Evolutionary conservation across 208 protist genomes (phyloP), one percentile per base, ranked within the genome.

Genomic region (Endotrypanum monterogeii): DNA sequence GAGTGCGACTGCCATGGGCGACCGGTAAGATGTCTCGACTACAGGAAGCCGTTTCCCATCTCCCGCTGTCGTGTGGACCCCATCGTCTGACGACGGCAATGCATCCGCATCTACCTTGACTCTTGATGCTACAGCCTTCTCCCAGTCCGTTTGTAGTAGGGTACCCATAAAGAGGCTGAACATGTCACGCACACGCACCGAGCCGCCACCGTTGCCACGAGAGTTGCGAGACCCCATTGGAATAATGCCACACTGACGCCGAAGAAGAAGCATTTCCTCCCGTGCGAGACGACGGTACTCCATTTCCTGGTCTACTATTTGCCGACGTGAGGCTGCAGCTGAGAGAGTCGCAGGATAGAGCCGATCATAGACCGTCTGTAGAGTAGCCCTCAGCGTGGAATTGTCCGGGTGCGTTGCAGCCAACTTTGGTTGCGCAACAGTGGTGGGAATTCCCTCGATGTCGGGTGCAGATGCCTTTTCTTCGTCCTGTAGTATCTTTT

Each of bases 111-210:
- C 4, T 50, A 37, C 35, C 23, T 16, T 9, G 2, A 37, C 20
- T 25, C 1, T 46, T 1, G 35, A 32, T 2, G 12, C 32, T 6
- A 25, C 12, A 37, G 58, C 57, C 52, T n/a, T 46, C 57, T n/a
- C 55, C 66, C 78, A 83, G 54, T 80, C 79, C 23, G 32, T 51
- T 32, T 85, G 67, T 23, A 95, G 62, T 20, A 93, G 62, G 62
- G 86, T 91, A 28, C 81, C 74, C 20, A 95, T 74, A 69, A 95
- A 95, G 2, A 73, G 68, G 14, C 84, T 76, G 67, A 89, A 83
- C 74, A 52, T 35, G 12, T 69, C 82, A n/a, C 76, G 50, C 48
- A 25, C 39, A n/a, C 57, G 16, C 6, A 50, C 0, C 8, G 51
- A n/a, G n/a, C n/a, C 56, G 3, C 69, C 39, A 3, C 41, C 41